Percentiles rank a stretch among this genome's conserved stretches.
Conservation (phyloP, 1,139 yeast species). For the Sugiyamaella japonica region DNA sequence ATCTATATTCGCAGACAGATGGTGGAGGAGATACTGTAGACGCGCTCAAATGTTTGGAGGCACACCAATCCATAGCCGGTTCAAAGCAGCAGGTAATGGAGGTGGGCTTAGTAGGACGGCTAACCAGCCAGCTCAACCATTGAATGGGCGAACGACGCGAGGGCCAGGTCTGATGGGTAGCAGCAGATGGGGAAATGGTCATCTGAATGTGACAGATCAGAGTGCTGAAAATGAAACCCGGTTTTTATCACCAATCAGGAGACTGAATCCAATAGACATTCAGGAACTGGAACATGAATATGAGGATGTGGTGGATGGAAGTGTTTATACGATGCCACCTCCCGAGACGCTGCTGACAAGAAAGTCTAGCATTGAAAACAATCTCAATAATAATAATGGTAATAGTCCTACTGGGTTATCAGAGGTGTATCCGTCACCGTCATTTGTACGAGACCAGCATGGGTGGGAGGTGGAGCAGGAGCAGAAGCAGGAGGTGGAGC, state of each 20-base stretch:
- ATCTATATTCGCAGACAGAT: neutral
- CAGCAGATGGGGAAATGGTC: neutral
- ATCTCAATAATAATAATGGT: neutral
- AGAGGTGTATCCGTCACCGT: constrained; percentile 3
- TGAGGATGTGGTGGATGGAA: constrained; percentile 17
- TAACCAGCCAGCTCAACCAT: constrained; percentile 17
- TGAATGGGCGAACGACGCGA: neutral
- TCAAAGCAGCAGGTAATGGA: constrained; percentile 16
- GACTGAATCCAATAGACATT: constrained; percentile 9
- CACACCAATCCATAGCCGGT: constrained; percentile 14
- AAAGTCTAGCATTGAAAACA: neutral
- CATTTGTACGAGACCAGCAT: neutral
- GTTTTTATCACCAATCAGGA: constrained; percentile 6
- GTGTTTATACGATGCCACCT: constrained; percentile 12
- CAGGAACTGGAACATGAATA: constrained; percentile 17
- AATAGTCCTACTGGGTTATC: neutral
- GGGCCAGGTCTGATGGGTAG: neutral
- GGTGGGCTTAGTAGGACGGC: constrained; percentile 19
- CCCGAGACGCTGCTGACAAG: neutral
- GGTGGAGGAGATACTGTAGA: neutral
- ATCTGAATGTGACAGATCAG: neutral
- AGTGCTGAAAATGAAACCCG: neutral
- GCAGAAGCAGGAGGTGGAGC: no score
- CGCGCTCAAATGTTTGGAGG: constrained; percentile 9
- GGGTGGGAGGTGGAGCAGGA: neutral